Evolutionary conservation across 2,329 filamentous ascomycete genomes (phyloP).

Genomic region (Penicillium sp.): DNA sequence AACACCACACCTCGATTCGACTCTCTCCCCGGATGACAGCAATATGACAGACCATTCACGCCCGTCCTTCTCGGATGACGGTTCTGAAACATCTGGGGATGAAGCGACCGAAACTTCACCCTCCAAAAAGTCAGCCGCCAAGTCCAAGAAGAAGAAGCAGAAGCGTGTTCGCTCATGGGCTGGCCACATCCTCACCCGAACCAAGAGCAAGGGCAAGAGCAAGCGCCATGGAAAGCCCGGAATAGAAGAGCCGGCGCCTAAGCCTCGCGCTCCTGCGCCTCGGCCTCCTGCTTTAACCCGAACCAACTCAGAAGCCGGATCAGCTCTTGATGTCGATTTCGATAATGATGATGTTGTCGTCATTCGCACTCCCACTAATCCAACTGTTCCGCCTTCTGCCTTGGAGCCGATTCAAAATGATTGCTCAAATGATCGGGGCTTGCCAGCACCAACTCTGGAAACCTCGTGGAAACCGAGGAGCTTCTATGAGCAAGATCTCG

Average conservation of each 20-base stretch:
- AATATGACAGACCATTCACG: constrained; percentile 26
- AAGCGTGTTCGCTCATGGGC: constrained; percentile 73
- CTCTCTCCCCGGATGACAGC: constrained; percentile 23
- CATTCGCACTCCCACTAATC: constrained; percentile 45
- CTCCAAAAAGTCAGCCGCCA: constrained; percentile 36
- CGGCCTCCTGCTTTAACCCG: constrained; percentile 47
- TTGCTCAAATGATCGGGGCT: constrained; percentile 15
- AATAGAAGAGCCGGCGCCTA: constrained; percentile 13
- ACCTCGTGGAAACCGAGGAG: constrained; percentile 46
- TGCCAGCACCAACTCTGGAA: constrained; percentile 32
- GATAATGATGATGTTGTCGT: constrained; percentile 53
- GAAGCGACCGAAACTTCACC: constrained; percentile 24
- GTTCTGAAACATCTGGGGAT: constrained; percentile 32
- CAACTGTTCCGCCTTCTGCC: constrained; percentile 30
- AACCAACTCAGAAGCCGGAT: constrained; percentile 44
- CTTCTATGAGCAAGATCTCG: constrained; percentile 43
- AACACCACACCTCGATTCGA: constrained; percentile 29
- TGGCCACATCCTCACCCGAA: constrained; percentile 51
- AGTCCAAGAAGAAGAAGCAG: constrained; percentile 56
- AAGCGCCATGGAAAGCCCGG: constrained; percentile 50
- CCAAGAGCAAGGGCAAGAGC: constrained; percentile 44
- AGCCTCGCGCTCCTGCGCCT: constrained; percentile 34
- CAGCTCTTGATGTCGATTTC: constrained; percentile 48
- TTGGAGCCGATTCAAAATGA: constrained; percentile 20
- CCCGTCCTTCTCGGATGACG: constrained; percentile 31